These are phyloP conservation scores for Ustilago sp. DNA, from an alignment of 1,284 basidiomycete species.

Conservation along the genomic window DNA sequence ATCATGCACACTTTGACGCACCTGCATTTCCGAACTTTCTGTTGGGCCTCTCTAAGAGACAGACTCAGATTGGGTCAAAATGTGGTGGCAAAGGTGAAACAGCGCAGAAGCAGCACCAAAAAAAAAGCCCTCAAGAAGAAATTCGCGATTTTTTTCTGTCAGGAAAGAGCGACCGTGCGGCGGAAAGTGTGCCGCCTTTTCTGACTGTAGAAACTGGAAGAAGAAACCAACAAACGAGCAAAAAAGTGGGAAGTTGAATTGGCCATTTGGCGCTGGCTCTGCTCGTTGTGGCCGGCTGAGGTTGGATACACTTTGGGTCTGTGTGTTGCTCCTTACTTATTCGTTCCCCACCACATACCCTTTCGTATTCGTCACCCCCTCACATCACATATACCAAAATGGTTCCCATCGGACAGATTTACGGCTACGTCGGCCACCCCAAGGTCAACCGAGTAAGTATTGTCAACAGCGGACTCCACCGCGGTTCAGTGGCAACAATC, in stretches of 20 bases:
- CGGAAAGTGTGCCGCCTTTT: not conserved
- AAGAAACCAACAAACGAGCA: constrained; percentile 3
- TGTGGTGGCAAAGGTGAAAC: not conserved
- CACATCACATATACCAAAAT: constrained; percentile 43
- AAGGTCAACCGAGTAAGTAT: constrained; percentile 52
- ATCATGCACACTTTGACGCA: not conserved
- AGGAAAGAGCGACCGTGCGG: constrained; percentile 3
- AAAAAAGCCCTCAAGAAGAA: constrained; percentile 2
- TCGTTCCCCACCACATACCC: constrained; percentile 27
- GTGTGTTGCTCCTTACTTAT: not conserved
- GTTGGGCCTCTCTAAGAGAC: not conserved
- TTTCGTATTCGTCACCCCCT: constrained; percentile 25
- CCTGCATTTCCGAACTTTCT: not conserved
- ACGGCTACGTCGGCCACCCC: constrained; percentile 53
- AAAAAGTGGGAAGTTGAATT: not conserved
- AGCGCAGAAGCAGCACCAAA: not conserved
- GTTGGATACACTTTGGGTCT: not conserved
- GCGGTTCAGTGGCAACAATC: not conserved
- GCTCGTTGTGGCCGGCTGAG: not conserved
- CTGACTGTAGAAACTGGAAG: constrained; percentile 19
- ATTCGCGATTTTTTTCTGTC: constrained; percentile 1
- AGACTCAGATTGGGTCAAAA: not conserved
- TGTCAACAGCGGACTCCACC: not conserved
- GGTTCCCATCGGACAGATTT: constrained; percentile 66
- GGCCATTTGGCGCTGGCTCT: not conserved